Evolutionary conservation across 441 rosid species (phyloP).

Genomic region (Pelargonium cotyledonis): DNA sequence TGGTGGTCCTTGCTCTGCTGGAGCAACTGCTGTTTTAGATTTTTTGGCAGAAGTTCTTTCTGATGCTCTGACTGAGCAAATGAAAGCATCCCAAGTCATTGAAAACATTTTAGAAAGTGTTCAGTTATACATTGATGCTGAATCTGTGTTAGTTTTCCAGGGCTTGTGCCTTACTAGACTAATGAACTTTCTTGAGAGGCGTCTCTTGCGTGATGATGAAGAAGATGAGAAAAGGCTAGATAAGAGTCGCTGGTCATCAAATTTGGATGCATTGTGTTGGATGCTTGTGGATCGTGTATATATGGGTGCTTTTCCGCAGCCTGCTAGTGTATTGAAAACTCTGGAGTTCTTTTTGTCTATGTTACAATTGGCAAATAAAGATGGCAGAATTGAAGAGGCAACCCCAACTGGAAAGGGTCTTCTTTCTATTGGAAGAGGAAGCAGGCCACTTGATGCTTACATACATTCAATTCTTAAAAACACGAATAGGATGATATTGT

Average conservation of each 20-base stretch:
- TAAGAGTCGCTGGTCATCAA: slow-evolving; percentile 87
- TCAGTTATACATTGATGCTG: slow-evolving; percentile 79
- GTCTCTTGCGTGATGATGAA: slow-evolving; percentile 97
- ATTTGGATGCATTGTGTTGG: slow-evolving; percentile 93
- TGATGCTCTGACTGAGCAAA: slow-evolving; percentile 86
- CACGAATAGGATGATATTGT: slow-evolving; percentile 82
- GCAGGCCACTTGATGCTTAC: slow-evolving; percentile 85
- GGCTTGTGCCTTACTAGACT: slow-evolving; percentile 84
- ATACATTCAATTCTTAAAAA: slow-evolving; percentile 90
- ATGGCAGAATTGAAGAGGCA: slow-evolving; percentile 94
- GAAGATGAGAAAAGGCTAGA: slow-evolving; percentile 93
- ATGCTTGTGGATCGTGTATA: slow-evolving; percentile 96
- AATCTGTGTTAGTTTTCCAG: slow-evolving; percentile 76
- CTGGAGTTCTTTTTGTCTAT: slow-evolving; percentile 96
- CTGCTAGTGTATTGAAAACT: slow-evolving; percentile 72
- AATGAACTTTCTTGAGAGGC: slow-evolving; percentile 98
- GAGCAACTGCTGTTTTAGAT: slow-evolving; percentile 88
- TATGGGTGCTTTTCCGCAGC: slow-evolving; percentile 97
- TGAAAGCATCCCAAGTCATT: slow-evolving; percentile 65
- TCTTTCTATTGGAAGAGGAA: slow-evolving; percentile 80
- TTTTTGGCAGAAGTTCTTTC: slow-evolving; percentile 93
- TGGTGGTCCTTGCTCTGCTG: slow-evolving; percentile 97
- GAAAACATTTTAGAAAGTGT: slow-evolving; percentile 79
- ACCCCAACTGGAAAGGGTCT: slow-evolving; percentile 90
- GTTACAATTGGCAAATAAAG: slow-evolving; percentile 96